Evolutionary conservation across 176 grass and related monocot genomes (phyloP), one percentile per base, ranked within the genome.

Genomic region (Eleusine indica): DNA sequence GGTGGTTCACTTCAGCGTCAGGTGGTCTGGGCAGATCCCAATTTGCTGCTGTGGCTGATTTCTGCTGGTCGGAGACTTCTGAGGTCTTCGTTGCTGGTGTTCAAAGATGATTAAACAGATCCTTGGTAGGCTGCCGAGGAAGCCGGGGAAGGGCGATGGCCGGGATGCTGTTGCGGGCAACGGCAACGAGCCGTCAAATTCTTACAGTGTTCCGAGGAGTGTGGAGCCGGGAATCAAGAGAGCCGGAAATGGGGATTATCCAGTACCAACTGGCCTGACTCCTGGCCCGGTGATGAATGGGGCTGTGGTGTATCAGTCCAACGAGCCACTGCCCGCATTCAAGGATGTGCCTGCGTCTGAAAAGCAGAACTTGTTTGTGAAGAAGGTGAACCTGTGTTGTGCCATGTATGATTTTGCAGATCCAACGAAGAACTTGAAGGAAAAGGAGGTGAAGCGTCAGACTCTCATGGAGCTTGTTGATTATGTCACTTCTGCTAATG

Each of bases 91-190:
- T 83, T 80, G 12, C 21, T n/a, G 17, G 46, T 42, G 52, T 25
- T 46, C n/a, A 18, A 81, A 82, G 86, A 98, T 98, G 96, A 95
- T 98, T 67, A 98, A 98, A 32, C 93, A 98, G 81, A 90, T 98
- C 78, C 82, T 98, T n/a, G 91, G 91, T 46, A 85, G 93, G 74
- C 84, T 98, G 54, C 93, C 96, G 14, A 92, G 87, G 62, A 95
- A 95, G 84, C 87, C 88, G 11, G 91, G 92, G 18, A 98, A 94
- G 91, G 82, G 86, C 6, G 96, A 97, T 56, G 85, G 79, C 83
- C 88, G 90, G 60, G 95, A 98, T 53, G 75, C 76, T 40, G 76
- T 77, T 25, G 74, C 21, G 12, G 87, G 85, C 65, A 89, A 81
- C 16, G 87, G 86, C 69, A 86, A 56, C 17, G 85, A 89, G 35